A percentile compares a stretch with the other conserved stretches of the same genome.
Conservation (phyloP, 768 basidiomycete genomes). For the Tricholoma sp. region DNA sequence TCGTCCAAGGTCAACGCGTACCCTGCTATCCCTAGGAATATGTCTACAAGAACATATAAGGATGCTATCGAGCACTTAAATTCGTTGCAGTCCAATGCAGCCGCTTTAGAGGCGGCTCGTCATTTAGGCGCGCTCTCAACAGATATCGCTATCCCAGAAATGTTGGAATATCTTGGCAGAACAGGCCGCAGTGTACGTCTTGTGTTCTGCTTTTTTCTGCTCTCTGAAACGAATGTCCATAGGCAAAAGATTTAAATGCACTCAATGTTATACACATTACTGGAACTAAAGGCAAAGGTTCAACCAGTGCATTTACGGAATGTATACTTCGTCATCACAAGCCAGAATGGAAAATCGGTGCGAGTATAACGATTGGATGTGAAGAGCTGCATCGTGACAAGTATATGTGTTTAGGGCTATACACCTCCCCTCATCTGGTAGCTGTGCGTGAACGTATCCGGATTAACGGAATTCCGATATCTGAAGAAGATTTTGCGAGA, state of each 20-base stretch:
- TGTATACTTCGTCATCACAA: conserved; percentile 74
- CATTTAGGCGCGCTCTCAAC: conserved; percentile 60
- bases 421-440: conserved; percentile 95
- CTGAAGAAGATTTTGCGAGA: conserved; percentile 81
- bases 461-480: conserved; percentile 84
- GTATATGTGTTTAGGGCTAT: conserved; percentile 57
- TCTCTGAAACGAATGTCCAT: conserved; percentile 12
- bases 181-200: conserved; percentile 79
- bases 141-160: conserved; percentile 76
- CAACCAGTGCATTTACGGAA: conserved; percentile 90
- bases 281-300: conserved; percentile 98
- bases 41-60: conserved; percentile 64
- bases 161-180: conserved; percentile 81
- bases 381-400: conserved; percentile 1
- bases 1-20: neutral
- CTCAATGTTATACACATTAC: conserved; percentile 96
- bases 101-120: conserved; percentile 80
- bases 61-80: conserved; percentile 75
- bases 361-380: conserved; percentile 15
- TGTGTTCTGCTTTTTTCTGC: neutral
- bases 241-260: conserved; percentile 80
- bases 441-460: conserved; percentile 95
- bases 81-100: conserved; percentile 87
- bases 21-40: conserved; percentile 21
- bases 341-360: conserved; percentile 81